phyloP scores from a whole-genome alignment of 495 filamentous ascomycete species.

The Mytilinidion resinicola region DNA sequence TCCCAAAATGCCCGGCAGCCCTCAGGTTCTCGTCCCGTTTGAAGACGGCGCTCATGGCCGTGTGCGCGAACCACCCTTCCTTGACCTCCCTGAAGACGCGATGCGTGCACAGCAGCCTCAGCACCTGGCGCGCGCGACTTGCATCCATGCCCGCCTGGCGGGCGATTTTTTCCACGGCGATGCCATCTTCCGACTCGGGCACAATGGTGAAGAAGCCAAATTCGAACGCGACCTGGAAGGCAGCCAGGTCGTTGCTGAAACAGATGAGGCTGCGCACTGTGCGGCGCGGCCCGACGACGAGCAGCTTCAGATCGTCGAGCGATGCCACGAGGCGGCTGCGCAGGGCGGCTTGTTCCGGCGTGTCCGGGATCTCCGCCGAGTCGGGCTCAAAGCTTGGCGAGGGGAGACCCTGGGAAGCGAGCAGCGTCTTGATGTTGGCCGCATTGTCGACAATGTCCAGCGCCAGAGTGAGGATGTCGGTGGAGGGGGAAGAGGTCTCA shows the following conservation, averaged over 20 bases:
- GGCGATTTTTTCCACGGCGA: constrained; percentile 20
- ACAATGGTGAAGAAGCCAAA: constrained; percentile 27
- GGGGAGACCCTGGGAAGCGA: too few species aligned
- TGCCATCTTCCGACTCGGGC: constrained; percentile 4
- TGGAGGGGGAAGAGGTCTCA: too few species aligned
- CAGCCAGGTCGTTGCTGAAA: constrained; percentile 29
- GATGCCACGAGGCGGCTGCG: too few species aligned
- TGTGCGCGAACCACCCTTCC: not conserved
- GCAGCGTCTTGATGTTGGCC: too few species aligned
- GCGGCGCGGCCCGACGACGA: constrained; percentile 27
- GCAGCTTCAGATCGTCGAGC: too few species aligned
- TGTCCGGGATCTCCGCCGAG: too few species aligned
- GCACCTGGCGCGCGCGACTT: constrained; percentile 21
- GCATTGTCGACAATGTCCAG: too few species aligned
- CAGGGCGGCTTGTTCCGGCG: too few species aligned
- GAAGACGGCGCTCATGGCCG: not conserved
- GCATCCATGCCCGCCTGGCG: constrained; percentile 25
- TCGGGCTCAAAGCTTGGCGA: too few species aligned
- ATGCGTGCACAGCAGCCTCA: constrained; percentile 28
- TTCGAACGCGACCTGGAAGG: constrained; percentile 32
- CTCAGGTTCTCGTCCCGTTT: not conserved
- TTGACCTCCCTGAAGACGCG: constrained; percentile 29
- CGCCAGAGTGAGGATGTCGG: too few species aligned
- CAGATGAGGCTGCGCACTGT: constrained; percentile 1
- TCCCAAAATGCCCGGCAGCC: constrained; percentile 3